phyloP scores from a whole-genome alignment of 1,284 basidiomycete genomes.

The Boletellus sp. region DNA sequence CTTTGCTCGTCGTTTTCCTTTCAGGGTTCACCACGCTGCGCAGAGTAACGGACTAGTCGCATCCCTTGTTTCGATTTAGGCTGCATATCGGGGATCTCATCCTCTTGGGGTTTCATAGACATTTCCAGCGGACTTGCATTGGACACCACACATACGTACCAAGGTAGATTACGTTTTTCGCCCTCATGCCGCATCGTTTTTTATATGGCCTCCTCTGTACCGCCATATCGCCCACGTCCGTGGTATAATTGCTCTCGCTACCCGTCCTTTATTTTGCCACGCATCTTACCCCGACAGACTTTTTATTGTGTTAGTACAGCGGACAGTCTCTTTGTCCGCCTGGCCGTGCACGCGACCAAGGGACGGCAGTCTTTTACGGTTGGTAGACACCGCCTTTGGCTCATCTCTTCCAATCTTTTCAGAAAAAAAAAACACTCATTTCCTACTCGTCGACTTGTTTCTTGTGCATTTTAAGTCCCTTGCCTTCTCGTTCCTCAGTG shows the following conservation, averaged over 20 bases:
- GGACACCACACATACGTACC: conserved; percentile 30
- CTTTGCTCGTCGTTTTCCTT: conserved; percentile 68
- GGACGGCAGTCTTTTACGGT: neutral
- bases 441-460: neutral
- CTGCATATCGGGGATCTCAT: conserved; percentile 1
- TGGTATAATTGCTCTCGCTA: conserved; percentile 26
- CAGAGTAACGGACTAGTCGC: conserved; percentile 26
- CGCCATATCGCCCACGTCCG: conserved; percentile 13
- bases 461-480: neutral
- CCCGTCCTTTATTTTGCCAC: conserved; percentile 3
- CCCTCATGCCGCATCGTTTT: conserved; percentile 22
- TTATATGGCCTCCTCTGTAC: conserved; percentile 14
- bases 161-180: conserved; percentile 25
- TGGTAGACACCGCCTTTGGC: conserved; percentile 10
- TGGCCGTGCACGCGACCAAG: conserved; percentile 7
- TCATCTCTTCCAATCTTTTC: conserved; percentile 1
- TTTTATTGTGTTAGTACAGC: conserved; percentile 3
- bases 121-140: conserved; percentile 25
- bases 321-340: conserved; percentile 8
- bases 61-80: neutral
- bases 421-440: neutral
- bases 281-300: conserved; percentile 14
- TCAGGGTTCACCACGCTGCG: conserved; percentile 53
- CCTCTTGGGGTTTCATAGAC: conserved; percentile 21
- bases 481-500: neutral